These are phyloP conservation scores for Puccinia hordei DNA, from an alignment of 1,284 basidiomycete species.

Conservation along the genomic window DNA sequence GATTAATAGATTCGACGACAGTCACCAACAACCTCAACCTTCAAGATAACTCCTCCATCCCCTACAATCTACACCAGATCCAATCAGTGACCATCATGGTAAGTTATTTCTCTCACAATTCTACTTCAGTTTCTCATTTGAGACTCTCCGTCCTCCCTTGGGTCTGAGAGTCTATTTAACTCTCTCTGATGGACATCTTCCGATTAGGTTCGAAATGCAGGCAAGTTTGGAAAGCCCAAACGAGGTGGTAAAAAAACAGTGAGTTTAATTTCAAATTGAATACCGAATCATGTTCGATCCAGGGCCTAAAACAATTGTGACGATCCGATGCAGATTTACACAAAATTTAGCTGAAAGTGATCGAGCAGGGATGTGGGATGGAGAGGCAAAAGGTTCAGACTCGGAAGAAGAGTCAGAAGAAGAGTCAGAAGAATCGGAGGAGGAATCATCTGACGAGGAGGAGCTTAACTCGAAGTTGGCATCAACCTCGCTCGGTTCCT, in stretches of 20 bases:
- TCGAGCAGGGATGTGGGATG: slow-evolving; percentile 26
- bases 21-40: too few species aligned
- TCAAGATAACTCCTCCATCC: too few species aligned
- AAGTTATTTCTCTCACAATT: too few species aligned
- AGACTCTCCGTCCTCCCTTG: not conserved
- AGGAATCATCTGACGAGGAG: not conserved
- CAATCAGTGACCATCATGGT: too few species aligned
- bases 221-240: slow-evolving; percentile 50
- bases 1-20: not conserved
- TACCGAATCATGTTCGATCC: not conserved
- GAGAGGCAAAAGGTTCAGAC: not conserved
- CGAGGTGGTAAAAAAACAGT: slow-evolving; percentile 47
- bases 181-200: not conserved
- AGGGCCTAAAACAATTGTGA: not conserved
- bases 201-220: slow-evolving; percentile 43
- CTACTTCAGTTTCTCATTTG: not conserved
- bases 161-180: not conserved
- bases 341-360: slow-evolving; percentile 10
- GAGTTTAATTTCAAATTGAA: not conserved
- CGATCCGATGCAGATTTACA: slow-evolving; percentile 3
- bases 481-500: not conserved
- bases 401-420: not conserved
- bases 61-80: too few species aligned
- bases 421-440: slow-evolving; percentile 32
- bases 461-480: slow-evolving; percentile 18